These are phyloP conservation scores for Mortierella claussenii DNA, from an alignment of 192 early-diverging fungal species.

Conservation along the genomic window DNA sequence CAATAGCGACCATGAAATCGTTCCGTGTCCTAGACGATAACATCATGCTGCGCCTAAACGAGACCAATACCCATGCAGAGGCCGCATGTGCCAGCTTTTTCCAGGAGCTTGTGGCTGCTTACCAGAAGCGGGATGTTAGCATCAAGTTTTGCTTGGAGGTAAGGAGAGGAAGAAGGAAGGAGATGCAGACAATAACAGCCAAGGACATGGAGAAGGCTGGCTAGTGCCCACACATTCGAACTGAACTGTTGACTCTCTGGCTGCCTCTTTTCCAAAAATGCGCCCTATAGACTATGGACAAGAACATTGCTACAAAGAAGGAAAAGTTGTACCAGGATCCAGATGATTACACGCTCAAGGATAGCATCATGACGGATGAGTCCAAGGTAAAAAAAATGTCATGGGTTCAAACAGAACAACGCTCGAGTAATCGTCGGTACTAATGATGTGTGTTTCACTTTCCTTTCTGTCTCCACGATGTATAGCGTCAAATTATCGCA, in stretches of 20 bases:
- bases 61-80: conserved; percentile 72
- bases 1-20: conserved; percentile 70
- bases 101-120: conserved; percentile 70
- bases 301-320: conserved; percentile 54
- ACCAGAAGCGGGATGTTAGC: conserved; percentile 70
- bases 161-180: background rate
- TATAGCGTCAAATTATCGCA: conserved; percentile 73
- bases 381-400: conserved; percentile 66
- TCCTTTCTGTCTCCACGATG: background rate
- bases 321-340: conserved; percentile 65
- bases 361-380: conserved; percentile 63
- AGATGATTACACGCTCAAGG: conserved; percentile 63
- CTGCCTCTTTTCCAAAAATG: no score
- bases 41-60: conserved; percentile 81
- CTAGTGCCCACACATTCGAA: no score
- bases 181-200: conserved; percentile 3
- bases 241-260: no score
- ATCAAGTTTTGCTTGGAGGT: conserved; percentile 77
- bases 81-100: conserved; percentile 73
- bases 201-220: no score
- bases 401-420: no score
- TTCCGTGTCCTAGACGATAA: conserved; percentile 84
- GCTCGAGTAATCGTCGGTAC: no score
- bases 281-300: conserved; percentile 47
- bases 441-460: background rate